Evolutionary conservation across 2,329 filamentous ascomycete species (phyloP).

Genomic region (Stemphylium beticola): DNA sequence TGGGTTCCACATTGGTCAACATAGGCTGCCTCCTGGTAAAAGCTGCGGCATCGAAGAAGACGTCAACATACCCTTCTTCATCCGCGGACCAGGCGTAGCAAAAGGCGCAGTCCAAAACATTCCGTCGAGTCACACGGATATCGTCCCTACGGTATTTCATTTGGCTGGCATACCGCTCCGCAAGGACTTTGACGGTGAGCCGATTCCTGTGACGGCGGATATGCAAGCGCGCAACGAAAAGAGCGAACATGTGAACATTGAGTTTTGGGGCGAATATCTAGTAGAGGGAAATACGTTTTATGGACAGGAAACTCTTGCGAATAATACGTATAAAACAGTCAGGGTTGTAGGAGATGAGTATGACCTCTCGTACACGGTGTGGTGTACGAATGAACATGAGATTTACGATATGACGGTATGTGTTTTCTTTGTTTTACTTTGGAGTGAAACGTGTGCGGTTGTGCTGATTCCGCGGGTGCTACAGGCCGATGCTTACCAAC

Average conservation of each 20-base stretch:
- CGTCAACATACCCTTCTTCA: slow-evolving; percentile 51
- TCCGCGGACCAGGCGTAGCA: slow-evolving; percentile 49
- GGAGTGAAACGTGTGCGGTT: too few species aligned
- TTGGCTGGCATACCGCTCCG: slow-evolving; percentile 42
- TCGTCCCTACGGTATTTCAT: slow-evolving; percentile 49
- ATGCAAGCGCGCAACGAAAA: slow-evolving; percentile 11
- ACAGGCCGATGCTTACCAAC: slow-evolving; percentile 41
- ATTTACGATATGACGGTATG: slow-evolving; percentile 67
- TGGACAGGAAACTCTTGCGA: slow-evolving; percentile 15
- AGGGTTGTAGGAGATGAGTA: slow-evolving; percentile 62
- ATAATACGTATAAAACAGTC: slow-evolving; percentile 68
- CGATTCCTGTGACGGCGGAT: slow-evolving; percentile 39
- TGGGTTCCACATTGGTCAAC: slow-evolving; percentile 51
- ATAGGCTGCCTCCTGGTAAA: slow-evolving; percentile 51
- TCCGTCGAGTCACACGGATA: slow-evolving; percentile 48
- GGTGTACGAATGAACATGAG: slow-evolving; percentile 73
- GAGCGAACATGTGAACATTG: slow-evolving; percentile 50
- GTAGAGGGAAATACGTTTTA: slow-evolving; percentile 26
- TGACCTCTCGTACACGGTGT: slow-evolving; percentile 70
- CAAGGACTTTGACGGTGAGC: slow-evolving; percentile 47
- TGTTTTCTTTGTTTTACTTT: background rate
- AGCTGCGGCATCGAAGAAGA: slow-evolving; percentile 51
- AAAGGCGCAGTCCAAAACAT: slow-evolving; percentile 30
- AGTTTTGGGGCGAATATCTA: slow-evolving; percentile 50
- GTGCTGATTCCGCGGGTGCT: too few species aligned